These are phyloP conservation scores for Leptographium wingfieldii DNA, from an alignment of 2,329 filamentous ascomycete species.

Conservation along the genomic window DNA sequence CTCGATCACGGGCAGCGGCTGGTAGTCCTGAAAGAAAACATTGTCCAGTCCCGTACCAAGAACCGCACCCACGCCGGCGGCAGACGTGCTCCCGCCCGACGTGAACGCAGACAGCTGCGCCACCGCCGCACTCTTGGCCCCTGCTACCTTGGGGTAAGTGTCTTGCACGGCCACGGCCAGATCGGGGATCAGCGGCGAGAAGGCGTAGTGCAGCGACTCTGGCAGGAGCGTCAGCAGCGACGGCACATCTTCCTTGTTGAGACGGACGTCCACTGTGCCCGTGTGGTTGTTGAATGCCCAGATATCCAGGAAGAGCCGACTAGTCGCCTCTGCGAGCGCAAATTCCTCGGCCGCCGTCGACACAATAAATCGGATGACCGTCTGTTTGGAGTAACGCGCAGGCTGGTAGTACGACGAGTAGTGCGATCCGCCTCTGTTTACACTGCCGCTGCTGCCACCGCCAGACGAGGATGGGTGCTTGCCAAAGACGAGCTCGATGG, in stretches of 20 bases:
- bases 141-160: conserved; percentile 45
- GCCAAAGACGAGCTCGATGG: conserved; percentile 38
- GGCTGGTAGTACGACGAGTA: conserved; percentile 15
- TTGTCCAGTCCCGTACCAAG: conserved; percentile 38
- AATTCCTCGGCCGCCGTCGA: conserved; percentile 53
- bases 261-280: conserved; percentile 58
- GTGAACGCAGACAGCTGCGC: neutral
- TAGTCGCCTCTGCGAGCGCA: conserved; percentile 59
- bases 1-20: conserved; percentile 57
- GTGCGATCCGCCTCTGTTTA: conserved; percentile 3
- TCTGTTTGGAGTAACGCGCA: conserved; percentile 55
- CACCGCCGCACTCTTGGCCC: neutral
- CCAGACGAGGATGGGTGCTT: conserved; percentile 20
- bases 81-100: conserved; percentile 15
- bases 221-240: conserved; percentile 71
- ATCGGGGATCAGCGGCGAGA: conserved; percentile 68
- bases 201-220: conserved; percentile 53
- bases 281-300: conserved; percentile 76
- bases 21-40: conserved; percentile 87
- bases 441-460: neutral
- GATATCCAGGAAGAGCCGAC: conserved; percentile 72
- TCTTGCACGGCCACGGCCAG: conserved; percentile 65
- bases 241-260: conserved; percentile 65
- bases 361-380: conserved; percentile 84
- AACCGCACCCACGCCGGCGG: conserved; percentile 20